Percentiles rank a stretch among this genome's conserved stretches.
These are phyloP conservation scores for Aspergillus nidulans DNA, from an alignment of 495 filamentous ascomycete genomes.

Conservation along the genomic window DNA sequence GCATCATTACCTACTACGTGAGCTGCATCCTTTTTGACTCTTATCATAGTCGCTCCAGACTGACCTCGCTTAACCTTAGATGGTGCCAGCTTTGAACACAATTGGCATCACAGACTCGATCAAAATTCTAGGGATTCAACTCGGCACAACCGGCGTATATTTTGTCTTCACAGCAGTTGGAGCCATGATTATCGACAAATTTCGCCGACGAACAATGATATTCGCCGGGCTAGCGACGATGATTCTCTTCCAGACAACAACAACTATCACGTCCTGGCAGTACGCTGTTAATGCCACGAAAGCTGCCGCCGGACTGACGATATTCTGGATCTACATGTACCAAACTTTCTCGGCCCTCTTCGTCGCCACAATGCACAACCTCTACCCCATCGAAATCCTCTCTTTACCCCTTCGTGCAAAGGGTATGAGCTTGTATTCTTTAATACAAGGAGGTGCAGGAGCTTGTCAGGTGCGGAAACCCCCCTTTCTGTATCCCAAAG, in stretches of 20 bases:
- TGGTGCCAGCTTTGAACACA: slow-evolving; percentile 33
- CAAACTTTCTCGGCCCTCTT: slow-evolving; percentile 37
- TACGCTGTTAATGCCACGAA: slow-evolving; percentile 20
- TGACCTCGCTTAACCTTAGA: slow-evolving; percentile 13
- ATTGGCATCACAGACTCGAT: slow-evolving; percentile 29
- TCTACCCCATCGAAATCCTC: slow-evolving; percentile 39
- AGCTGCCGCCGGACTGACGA: slow-evolving; percentile 28
- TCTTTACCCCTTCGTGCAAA: slow-evolving; percentile 37
- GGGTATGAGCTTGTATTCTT: slow-evolving; percentile 39
- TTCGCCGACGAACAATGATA: slow-evolving; percentile 34
- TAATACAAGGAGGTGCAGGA: slow-evolving; percentile 40
- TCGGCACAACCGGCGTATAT: slow-evolving; percentile 36
- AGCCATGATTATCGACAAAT: slow-evolving; percentile 34
- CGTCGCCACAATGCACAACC: slow-evolving; percentile 42
- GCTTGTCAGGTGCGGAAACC: too few relatives aligned
- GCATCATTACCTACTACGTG: slow-evolving; percentile 40
- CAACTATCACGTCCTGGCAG: slow-evolving; percentile 40
- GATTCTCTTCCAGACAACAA: slow-evolving; percentile 35
- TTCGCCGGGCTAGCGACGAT: slow-evolving; percentile 33
- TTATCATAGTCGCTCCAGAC: neutral
- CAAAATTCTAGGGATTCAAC: slow-evolving; percentile 31
- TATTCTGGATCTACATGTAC: slow-evolving; percentile 41
- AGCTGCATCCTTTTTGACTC: neutral
- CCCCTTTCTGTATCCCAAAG: too few relatives aligned
- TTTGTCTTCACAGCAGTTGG: slow-evolving; percentile 39